phyloP scores from a whole-genome alignment of 768 basidiomycete genomes.

The Leccinum subgranulosum region DNA sequence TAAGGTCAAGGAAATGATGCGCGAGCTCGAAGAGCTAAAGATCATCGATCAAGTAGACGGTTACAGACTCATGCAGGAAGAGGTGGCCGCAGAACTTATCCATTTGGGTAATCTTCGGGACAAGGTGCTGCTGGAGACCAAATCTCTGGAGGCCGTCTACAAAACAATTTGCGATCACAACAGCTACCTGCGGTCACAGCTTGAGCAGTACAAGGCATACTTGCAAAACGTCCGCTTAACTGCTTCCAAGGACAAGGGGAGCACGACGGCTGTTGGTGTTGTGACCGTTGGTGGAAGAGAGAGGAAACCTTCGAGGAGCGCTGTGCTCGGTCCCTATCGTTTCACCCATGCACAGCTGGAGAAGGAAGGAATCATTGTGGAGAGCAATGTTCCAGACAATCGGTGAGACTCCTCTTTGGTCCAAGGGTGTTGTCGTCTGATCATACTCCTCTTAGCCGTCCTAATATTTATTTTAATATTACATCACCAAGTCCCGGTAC shows the following conservation, averaged over 20 bases:
- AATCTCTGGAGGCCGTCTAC: constrained; percentile 93
- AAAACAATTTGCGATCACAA: constrained; percentile 99
- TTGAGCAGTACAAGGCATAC: constrained; percentile 99
- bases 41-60: constrained; percentile 81
- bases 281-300: constrained; percentile 96
- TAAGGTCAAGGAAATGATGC: constrained; percentile 99
- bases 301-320: constrained; percentile 84
- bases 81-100: constrained; percentile 90
- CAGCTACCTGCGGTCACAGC: constrained; percentile 90
- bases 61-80: constrained; percentile 95
- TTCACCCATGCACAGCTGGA: constrained; percentile 98
- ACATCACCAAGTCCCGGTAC: constrained; percentile 97
- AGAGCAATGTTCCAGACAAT: constrained; percentile 98
- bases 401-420: constrained; percentile 48
- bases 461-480: constrained; percentile 99
- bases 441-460: constrained; percentile 54
- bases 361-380: constrained; percentile 98
- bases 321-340: constrained; percentile 91
- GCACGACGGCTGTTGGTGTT: constrained; percentile 86
- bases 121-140: constrained; percentile 90
- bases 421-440: neutral
- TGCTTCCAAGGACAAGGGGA: constrained; percentile 84
- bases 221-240: constrained; percentile 94
- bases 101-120: constrained; percentile 96
- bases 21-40: constrained; percentile 89